phyloP scores from a whole-genome alignment of 176 grass and related monocot species.

The Pontederia paniculata region DNA sequence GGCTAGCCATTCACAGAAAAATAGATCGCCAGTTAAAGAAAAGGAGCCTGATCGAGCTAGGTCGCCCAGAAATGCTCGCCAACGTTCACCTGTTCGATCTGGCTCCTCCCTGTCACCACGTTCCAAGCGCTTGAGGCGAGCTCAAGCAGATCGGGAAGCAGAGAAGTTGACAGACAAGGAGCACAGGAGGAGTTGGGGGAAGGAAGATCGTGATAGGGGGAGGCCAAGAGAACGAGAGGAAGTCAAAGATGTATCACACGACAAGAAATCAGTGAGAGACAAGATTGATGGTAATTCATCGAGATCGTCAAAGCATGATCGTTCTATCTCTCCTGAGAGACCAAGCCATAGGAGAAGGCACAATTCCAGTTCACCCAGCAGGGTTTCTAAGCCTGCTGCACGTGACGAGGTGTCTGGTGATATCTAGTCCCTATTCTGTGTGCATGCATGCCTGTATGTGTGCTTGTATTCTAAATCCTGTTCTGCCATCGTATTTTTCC shows the following conservation, averaged over 20 bases:
- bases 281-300: conserved; percentile 29
- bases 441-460: neutral
- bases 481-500: neutral
- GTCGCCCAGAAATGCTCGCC: conserved; percentile 30
- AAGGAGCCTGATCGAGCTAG: conserved; percentile 26
- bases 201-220: conserved; percentile 20
- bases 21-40: conserved; percentile 34
- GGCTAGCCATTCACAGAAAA: conserved; percentile 10
- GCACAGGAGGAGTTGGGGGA: conserved; percentile 9
- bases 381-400: conserved; percentile 28
- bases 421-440: conserved; percentile 13
- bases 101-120: conserved; percentile 30
- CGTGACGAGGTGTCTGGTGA: conserved; percentile 59
- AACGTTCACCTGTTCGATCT: conserved; percentile 16
- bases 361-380: conserved; percentile 33
- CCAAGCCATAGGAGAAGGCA: conserved; percentile 23
- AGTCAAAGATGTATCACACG: conserved; percentile 19
- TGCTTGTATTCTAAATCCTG: neutral
- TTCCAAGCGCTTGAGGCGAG: conserved; percentile 41
- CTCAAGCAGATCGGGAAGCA: conserved; percentile 26
- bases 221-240: conserved; percentile 2
- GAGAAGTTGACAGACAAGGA: conserved; percentile 25
- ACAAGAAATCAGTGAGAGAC: conserved; percentile 21
- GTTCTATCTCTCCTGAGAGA: conserved; percentile 41
- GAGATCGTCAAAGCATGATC: conserved; percentile 35